Base-by-base conservation (phyloP, 345 rosid genomes). In the Gossypium sturtianum region DNA sequence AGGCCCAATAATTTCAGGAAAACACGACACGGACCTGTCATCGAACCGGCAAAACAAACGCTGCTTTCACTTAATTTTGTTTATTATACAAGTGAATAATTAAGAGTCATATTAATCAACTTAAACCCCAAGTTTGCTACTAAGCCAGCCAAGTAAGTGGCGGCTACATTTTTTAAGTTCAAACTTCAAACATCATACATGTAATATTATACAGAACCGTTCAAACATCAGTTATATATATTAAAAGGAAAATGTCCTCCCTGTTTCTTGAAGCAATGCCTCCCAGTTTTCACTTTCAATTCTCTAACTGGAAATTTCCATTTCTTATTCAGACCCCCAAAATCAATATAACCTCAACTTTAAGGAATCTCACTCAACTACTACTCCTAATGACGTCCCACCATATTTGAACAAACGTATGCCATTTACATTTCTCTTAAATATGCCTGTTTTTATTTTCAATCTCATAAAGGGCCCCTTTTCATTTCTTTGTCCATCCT, bases 221-320 rank as follows among this genome's bases (percentile, higher is more conserved):
- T 71, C 63, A 71, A 53, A 58, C 38, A 38, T 56, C 63, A 17
- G 6, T 34, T 5, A 34, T 34, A 1, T 34, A 34, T 12, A 17
- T 4, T 25, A 4, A 3, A 29, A 60, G 41, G 47, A 57, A 19
- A 34, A 66, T 12, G 48, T 60, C 79, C 4, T 90, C 84, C 76
- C 91, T 77, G 87, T 88, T 80, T 82, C 93, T 91, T 93, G 71
- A 89, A 89, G 92, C 97, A 88, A 88, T 82, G 76, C 83, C 81
- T 78, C 79, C 59, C 61, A 70, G 25, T 62, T 79, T 84, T 80
- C 86, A 70, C 61, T 81, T 73, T 84, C 85, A 66, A 65, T 68
- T 72, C 75, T 69, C 80, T 76, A 69, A 13, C 76, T 76, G 76
- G 77, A 74, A 79, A 59, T 68, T 79, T 66, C 73, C 76, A 41